A percentile compares a stretch with the other conserved stretches of the same genome.
phyloP scores from a whole-genome alignment of 768 basidiomycete species.

The Pholiota microspora region DNA sequence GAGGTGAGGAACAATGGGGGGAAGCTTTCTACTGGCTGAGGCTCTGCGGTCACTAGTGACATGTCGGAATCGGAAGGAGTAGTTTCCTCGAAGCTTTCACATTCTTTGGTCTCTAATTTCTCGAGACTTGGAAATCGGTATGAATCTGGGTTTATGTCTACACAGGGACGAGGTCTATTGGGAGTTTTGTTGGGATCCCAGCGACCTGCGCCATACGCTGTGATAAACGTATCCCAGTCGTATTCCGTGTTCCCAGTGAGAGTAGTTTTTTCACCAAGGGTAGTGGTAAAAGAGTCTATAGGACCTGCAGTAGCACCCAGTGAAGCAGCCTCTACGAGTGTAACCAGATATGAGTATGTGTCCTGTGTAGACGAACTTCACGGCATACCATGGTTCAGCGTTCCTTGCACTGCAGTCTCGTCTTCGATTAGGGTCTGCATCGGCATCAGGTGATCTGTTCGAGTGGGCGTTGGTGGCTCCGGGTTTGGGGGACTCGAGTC shows the following conservation, averaged over 20 bases:
- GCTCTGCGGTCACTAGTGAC: background rate
- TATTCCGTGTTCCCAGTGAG: constrained; percentile 24
- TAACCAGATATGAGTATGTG: background rate
- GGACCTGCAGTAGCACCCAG: background rate
- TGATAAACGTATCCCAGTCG: constrained; percentile 77
- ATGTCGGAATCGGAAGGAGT: background rate
- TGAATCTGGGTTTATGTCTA: constrained; percentile 12
- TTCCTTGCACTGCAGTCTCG: constrained; percentile 1
- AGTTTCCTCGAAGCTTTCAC: background rate
- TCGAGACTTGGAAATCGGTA: constrained; percentile 25
- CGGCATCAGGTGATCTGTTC: background rate
- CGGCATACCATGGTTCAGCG: background rate
- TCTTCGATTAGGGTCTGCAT: constrained; percentile 16
- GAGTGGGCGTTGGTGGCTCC: background rate
- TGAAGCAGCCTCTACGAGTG: background rate
- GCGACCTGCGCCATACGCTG: constrained; percentile 71
- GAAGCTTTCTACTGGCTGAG: background rate
- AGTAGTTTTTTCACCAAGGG: background rate
- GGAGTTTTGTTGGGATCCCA: constrained; percentile 81
- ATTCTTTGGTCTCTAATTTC: constrained; percentile 17
- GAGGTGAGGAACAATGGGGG: background rate
- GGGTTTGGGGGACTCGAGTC: background rate
- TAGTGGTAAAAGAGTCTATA: background rate
- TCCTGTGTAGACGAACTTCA: background rate
- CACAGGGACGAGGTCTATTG: constrained; percentile 43